phyloP scores from a whole-genome alignment of 345 rosid species.

The Mangifera indica region DNA sequence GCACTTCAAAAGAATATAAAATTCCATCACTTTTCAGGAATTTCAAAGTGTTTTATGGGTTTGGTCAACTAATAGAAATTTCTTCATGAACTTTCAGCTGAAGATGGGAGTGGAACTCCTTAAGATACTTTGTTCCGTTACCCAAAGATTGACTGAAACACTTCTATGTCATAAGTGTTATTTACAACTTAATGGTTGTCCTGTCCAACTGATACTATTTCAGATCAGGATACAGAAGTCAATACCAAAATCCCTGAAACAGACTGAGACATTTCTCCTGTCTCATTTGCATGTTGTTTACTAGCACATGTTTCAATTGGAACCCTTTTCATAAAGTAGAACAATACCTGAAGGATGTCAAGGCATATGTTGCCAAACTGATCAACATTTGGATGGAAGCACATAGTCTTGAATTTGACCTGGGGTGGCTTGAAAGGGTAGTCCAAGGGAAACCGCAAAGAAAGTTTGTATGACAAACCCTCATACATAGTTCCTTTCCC shows the following conservation, averaged over 20 bases:
- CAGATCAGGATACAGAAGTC: not conserved
- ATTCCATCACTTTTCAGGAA: not conserved
- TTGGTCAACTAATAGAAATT: not conserved
- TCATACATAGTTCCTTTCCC: slow-evolving; percentile 61
- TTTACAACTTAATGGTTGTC: not conserved
- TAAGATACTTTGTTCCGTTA: not conserved
- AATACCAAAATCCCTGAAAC: slow-evolving; percentile 3
- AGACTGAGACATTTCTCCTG: not conserved
- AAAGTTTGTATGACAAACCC: slow-evolving; percentile 63
- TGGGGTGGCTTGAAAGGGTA: slow-evolving; percentile 72
- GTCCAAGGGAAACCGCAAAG: slow-evolving; percentile 55
- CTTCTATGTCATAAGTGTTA: not conserved
- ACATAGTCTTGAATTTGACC: slow-evolving; percentile 62
- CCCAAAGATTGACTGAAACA: not conserved
- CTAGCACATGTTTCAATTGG: not conserved
- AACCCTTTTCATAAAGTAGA: not conserved
- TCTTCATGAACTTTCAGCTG: not conserved
- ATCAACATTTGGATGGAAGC: slow-evolving; percentile 76
- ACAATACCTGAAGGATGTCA: slow-evolving; percentile 66
- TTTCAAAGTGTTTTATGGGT: not conserved
- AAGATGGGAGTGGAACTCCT: not conserved
- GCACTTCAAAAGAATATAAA: not conserved
- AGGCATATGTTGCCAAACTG: slow-evolving; percentile 65
- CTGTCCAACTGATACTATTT: not conserved
- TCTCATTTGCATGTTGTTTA: not conserved